Evolutionary conservation across 805 yeast species (phyloP).

Genomic region (Candida silvicultrix): DNA sequence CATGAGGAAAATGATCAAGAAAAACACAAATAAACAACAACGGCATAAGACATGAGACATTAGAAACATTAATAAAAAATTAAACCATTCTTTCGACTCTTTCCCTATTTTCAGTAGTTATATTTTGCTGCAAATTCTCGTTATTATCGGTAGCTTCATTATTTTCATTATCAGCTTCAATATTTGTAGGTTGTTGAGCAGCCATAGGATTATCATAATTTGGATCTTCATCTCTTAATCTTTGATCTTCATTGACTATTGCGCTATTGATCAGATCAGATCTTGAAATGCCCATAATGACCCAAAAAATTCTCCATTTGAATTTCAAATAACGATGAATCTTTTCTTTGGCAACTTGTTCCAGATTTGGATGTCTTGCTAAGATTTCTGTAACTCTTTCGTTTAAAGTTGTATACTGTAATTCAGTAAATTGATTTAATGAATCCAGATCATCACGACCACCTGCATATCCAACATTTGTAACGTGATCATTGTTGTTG

Average conservation of each 20-base stretch:
- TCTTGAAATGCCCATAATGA: conserved; percentile 45
- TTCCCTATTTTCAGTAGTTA: background rate
- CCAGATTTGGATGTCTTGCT: conserved; percentile 36
- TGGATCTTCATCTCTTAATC: conserved; percentile 13
- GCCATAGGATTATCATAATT: background rate
- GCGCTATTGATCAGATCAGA: conserved; percentile 47
- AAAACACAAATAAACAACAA: background rate
- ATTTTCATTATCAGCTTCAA: background rate
- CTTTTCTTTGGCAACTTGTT: conserved; percentile 34
- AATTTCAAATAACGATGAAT: conserved; percentile 27
- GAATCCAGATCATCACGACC: conserved; percentile 22
- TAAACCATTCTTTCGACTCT: conserved; percentile 3
- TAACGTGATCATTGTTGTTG: background rate
- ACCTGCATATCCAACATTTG: conserved; percentile 5
- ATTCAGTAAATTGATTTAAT: conserved; percentile 23
- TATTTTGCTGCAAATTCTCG: background rate
- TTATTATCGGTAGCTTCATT: background rate
- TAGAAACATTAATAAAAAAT: background rate
- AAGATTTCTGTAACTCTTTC: conserved; percentile 37
- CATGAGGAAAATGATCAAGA: background rate
- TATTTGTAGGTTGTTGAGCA: background rate
- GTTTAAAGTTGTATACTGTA: conserved; percentile 30
- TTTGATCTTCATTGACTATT: conserved; percentile 31
- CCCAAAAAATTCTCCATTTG: conserved; percentile 41
- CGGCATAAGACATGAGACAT: background rate